A percentile compares a stretch with the other conserved stretches of the same genome.
These are phyloP conservation scores for Solanum gandarillasii DNA, from an alignment of 257 asterid species.

Conservation along the genomic window DNA sequence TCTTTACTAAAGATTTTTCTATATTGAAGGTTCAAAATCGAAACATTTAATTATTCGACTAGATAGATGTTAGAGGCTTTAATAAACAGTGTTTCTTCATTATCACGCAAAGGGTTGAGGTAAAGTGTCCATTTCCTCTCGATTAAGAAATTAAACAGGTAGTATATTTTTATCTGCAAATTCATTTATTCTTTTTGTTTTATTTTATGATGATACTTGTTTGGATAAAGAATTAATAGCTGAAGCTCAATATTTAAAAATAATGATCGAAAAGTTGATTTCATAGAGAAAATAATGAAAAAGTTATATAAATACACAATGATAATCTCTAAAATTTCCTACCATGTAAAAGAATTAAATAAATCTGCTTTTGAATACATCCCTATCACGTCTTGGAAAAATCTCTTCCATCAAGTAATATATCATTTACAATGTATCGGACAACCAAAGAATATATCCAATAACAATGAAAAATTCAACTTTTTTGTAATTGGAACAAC, in stretches of 20 bases:
- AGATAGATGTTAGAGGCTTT: background rate
- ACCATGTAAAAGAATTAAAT: no score
- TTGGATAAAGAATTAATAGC: background rate
- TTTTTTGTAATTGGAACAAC: background rate
- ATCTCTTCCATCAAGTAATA: background rate
- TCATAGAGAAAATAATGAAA: background rate
- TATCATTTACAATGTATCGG: no score
- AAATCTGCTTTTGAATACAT: background rate
- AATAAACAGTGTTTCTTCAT: background rate
- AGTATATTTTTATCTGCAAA: background rate
- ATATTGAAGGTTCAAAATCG: background rate
- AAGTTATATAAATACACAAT: no score
- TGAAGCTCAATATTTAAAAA: background rate
- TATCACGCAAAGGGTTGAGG: background rate
- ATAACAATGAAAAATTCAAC: no score
- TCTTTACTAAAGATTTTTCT: fast-evolving
- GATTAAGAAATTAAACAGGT: background rate
- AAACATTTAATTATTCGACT: background rate
- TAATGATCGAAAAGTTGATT: background rate
- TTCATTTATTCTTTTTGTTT: background rate
- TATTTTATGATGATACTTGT: background rate
- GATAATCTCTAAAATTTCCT: background rate
- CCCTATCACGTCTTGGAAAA: background rate
- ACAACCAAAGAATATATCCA: no score
- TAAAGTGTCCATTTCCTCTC: background rate